Base-by-base conservation (phyloP, 345 rosid genomes). In the Eucalyptus tenuipes region DNA sequence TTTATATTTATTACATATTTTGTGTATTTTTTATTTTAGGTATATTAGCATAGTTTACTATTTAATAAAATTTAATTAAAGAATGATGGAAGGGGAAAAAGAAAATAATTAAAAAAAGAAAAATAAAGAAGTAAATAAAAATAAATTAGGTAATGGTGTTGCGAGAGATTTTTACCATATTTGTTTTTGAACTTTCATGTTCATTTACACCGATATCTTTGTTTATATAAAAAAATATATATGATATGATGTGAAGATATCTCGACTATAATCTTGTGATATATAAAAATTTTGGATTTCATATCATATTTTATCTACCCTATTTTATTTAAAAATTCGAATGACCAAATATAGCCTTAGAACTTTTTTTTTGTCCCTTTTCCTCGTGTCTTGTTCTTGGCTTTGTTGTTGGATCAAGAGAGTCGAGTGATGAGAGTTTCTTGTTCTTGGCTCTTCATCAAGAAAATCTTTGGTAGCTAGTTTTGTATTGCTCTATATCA, bases 201-300 rank as follows among this genome's bases (percentile, higher is more conserved):
- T 7, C 9, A 3, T 52, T 52, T 52, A 52, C 9, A 52, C 2
- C 0, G 0, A 17, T 17, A 3, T 52, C 0, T 0, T 0, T 0
- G 17, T 52, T 17, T 7, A 17, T n/a, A 52, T 52, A 52, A 7
- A 44, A 50, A n/a, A 15, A 52, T 7, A 0, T 17, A 17, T 52
- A 7, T 50, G 8, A 7, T 52, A 52, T 52, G 9, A 50, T 16
- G 0, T 50, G 0, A 17, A 50, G 0, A 50, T 52, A 0, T 52
- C 0, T n/a, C 1, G 2, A 49, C 0, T 49, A 15, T 49, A 49
- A 48, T 48, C n/a, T n/a, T 47, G 13, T 47, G 4, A 49, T 49
- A 49, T 49, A 50, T 16, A 16, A 7, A 3, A 16, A 6, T 1
- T 16, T 50, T 50, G 22, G 0, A 50, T 50, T 50, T 50, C 0